A percentile compares a stretch with the other conserved stretches of the same genome.
Evolutionary conservation across 2,329 filamentous ascomycete genomes (phyloP).

Genomic region (Mycocentrospora acerina): DNA sequence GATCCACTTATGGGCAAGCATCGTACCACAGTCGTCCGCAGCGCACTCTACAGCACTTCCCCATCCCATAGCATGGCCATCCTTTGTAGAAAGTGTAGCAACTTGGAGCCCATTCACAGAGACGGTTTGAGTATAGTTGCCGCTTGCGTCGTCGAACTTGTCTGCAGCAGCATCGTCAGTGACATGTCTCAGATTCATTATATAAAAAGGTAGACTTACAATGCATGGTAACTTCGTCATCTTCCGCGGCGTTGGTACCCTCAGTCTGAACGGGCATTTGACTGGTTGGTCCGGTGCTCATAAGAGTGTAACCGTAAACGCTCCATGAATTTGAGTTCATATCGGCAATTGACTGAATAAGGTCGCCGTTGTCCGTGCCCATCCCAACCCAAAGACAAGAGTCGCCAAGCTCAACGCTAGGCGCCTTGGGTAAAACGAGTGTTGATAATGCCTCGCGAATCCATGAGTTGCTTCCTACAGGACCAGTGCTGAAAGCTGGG

Average conservation of each 20-base stretch:
- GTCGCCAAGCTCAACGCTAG: conserved; percentile 39
- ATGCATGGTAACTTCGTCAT: conserved; percentile 46
- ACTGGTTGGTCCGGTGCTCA: conserved; percentile 31
- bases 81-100: conserved; percentile 49
- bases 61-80: conserved; percentile 47
- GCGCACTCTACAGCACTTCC: conserved; percentile 48
- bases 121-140: conserved; percentile 47
- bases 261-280: conserved; percentile 41
- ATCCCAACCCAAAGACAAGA: conserved; percentile 54
- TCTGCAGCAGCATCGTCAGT: conserved; percentile 19
- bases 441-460: conserved; percentile 51
- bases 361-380: conserved; percentile 52
- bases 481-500: conserved; percentile 42
- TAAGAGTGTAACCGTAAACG: conserved; percentile 48
- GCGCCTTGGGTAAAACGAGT: conserved; percentile 45
- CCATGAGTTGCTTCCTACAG: conserved; percentile 44
- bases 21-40: conserved; percentile 43
- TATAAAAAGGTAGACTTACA: conserved; percentile 16
- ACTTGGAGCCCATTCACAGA: conserved; percentile 41
- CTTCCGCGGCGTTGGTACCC: conserved; percentile 21
- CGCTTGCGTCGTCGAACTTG: conserved; percentile 43
- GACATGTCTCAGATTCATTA: neutral
- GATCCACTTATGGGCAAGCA: conserved; percentile 45
- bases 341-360: conserved; percentile 51
- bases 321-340: conserved; percentile 40